Evolutionary conservation across 495 filamentous ascomycete species (phyloP), one percentile per base, ranked within the genome.

Genomic region (Neurospora sublineolata): DNA sequence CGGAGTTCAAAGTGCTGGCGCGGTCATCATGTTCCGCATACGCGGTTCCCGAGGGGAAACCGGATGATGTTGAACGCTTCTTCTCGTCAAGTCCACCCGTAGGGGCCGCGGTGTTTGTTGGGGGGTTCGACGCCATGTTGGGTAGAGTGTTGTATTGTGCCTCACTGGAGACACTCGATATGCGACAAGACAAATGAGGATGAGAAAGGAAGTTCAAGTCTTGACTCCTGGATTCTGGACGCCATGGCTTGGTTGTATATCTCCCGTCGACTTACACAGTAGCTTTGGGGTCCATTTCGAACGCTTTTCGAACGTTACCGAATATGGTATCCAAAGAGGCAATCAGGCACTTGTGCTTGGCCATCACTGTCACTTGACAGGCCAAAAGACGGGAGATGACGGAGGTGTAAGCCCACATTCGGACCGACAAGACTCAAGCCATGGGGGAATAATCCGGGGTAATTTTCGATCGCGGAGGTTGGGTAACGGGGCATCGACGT

Each of bases 21-120:
- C 8, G 37, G 36, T 72, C 70, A 10, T 68, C n/a, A 37, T 74
- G 73, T 11, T 69, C 73, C 18, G 41, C 41, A n/a, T 67, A 46
- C 1, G 39, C 71, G 8, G 42, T 69, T 30, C 14, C 67, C 18
- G 68, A 67, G 70, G 27, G 27, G 52, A 7, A 60, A 14, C 27
- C 46, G 23, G 68, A 67, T 9, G 71, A 72, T 37, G 30, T 41
- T 33, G 64, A 72, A 23, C 23, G 23, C 4, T 40, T 39, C 33
- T 72, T 72, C 67, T 72, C 71, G 14, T 33, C 36, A 14, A 20
- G 27, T 30, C 52, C 27, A 9, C 52, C 27, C 1, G 27, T 33
- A 60, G 23, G 27, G 27, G 5, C 52, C 1, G 52, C 14, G 52
- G 52, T 33, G 27, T 30, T 60, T 33, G 27, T 10, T 30, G 52